Evolutionary conservation across 208 protist genomes (phyloP).

Genomic region (Sergeia podlipaevii): DNA sequence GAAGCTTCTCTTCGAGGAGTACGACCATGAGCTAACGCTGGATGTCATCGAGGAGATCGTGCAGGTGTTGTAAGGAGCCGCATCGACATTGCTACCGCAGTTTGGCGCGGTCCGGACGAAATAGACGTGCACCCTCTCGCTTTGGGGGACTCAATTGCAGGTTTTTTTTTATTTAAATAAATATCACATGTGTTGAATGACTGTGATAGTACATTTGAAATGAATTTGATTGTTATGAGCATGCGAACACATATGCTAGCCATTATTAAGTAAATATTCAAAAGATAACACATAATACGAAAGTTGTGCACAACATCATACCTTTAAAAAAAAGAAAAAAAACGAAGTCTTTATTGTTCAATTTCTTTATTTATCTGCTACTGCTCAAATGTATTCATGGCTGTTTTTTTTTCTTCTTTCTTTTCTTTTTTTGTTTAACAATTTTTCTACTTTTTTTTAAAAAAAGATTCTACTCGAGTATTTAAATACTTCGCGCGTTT

Average conservation of each 20-base stretch:
- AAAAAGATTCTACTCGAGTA: background rate
- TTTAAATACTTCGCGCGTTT: background rate
- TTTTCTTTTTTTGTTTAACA: conserved; percentile 5
- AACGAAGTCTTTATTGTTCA: background rate
- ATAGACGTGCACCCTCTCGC: too few relatives aligned
- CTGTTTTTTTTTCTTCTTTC: conserved; percentile 1
- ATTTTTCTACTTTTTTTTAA: background rate
- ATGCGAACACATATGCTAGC: too few relatives aligned
- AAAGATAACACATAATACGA: too few relatives aligned
- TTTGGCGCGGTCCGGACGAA: too few relatives aligned
- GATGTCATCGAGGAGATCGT: conserved; percentile 39
- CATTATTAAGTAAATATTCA: too few relatives aligned
- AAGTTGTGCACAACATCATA: background rate
- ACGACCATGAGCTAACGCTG: conserved; percentile 26
- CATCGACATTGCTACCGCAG: too few relatives aligned
- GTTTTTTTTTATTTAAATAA: too few relatives aligned
- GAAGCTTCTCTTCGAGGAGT: conserved; percentile 34
- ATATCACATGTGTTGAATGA: too few relatives aligned
- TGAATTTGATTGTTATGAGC: too few relatives aligned
- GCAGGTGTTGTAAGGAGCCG: too few relatives aligned
- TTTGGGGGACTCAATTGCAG: too few relatives aligned
- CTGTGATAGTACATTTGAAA: too few relatives aligned
- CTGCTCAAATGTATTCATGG: conserved; percentile 3
- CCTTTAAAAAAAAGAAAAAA: background rate
- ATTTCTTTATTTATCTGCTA: conserved; percentile 3